phyloP scores from a whole-genome alignment of 768 basidiomycete genomes.

The Suillus subalutaceus region DNA sequence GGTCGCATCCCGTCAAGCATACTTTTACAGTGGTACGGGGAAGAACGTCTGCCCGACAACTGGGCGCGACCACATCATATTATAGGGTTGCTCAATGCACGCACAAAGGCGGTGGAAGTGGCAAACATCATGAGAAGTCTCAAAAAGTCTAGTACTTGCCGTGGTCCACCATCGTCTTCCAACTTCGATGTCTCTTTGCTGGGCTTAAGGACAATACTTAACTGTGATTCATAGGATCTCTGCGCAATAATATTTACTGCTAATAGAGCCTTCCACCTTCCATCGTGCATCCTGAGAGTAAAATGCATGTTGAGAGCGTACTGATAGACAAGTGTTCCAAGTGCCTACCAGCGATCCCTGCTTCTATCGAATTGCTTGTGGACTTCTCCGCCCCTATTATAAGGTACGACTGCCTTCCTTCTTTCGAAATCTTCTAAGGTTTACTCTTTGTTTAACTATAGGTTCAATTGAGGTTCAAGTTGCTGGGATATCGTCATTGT shows the following conservation, averaged over 20 bases:
- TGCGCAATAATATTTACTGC: neutral
- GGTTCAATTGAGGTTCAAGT: too few relatives aligned
- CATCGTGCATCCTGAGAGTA: neutral
- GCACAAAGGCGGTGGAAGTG: constrained; percentile 32
- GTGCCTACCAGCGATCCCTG: neutral
- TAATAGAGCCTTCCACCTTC: neutral
- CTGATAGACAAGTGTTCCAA: neutral
- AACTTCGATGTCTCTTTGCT: neutral
- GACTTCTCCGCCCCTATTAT: neutral
- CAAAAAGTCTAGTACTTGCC: constrained; percentile 16
- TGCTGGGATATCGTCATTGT: too few relatives aligned
- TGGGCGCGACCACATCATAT: constrained; percentile 44
- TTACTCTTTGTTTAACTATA: too few relatives aligned
- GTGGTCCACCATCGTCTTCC: neutral
- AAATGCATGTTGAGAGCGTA: neutral
- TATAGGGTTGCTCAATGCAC: constrained; percentile 32
- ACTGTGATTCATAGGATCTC: neutral
- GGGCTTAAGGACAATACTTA: neutral
- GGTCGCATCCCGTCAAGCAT: constrained; percentile 37
- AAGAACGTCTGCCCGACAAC: constrained; percentile 60
- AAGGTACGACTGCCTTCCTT: neutral
- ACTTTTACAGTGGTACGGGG: constrained; percentile 57
- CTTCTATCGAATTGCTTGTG: neutral
- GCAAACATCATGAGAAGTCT: constrained; percentile 25
- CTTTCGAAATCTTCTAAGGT: neutral